A percentile compares a stretch with the other conserved stretches of the same genome.
These are phyloP conservation scores for Colletotrichum falcatum DNA, from an alignment of 2,329 filamentous ascomycete species.

Conservation along the genomic window DNA sequence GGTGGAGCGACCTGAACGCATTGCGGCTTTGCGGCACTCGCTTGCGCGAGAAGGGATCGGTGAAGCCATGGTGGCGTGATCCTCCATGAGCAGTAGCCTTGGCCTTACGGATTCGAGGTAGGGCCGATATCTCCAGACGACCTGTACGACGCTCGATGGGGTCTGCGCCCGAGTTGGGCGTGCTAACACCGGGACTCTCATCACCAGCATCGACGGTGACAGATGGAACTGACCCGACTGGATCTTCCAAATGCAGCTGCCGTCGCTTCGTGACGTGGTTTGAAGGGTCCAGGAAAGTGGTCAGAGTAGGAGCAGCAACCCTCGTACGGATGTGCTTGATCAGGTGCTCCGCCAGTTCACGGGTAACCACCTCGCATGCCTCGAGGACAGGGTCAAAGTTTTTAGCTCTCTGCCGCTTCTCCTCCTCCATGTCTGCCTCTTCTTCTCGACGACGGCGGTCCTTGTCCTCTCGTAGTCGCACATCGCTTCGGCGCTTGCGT, in stretches of 20 bases:
- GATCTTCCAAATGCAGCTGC: slow-evolving; percentile 70
- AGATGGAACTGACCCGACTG: slow-evolving; percentile 50
- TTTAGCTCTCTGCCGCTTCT: slow-evolving; percentile 87
- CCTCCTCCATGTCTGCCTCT: slow-evolving; percentile 86
- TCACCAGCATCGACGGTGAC: slow-evolving; percentile 70
- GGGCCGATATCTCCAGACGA: slow-evolving; percentile 69
- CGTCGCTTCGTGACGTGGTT: slow-evolving; percentile 84
- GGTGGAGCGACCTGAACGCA: slow-evolving; percentile 83
- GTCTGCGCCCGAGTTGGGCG: slow-evolving; percentile 73
- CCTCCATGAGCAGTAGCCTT: slow-evolving; percentile 66
- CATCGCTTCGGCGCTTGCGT: slow-evolving; percentile 52
- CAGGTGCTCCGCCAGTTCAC: slow-evolving; percentile 87
- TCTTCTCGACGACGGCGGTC: slow-evolving; percentile 77
- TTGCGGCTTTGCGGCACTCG: slow-evolving; percentile 69
- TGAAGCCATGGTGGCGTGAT: slow-evolving; percentile 70
- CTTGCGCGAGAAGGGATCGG: slow-evolving; percentile 74
- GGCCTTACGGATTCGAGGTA: slow-evolving; percentile 81
- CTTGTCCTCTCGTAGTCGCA: slow-evolving; percentile 72
- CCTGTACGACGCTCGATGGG: slow-evolving; percentile 71
- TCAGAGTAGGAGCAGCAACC: slow-evolving; percentile 83
- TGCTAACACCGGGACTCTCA: slow-evolving; percentile 72
- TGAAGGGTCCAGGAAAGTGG: slow-evolving; percentile 83
- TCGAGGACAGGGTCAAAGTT: slow-evolving; percentile 92
- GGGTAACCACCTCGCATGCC: slow-evolving; percentile 81
- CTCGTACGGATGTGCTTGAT: slow-evolving; percentile 90